Base-by-base conservation (phyloP, 2,329 filamentous ascomycete species). In the Colletotrichum sp. region DNA sequence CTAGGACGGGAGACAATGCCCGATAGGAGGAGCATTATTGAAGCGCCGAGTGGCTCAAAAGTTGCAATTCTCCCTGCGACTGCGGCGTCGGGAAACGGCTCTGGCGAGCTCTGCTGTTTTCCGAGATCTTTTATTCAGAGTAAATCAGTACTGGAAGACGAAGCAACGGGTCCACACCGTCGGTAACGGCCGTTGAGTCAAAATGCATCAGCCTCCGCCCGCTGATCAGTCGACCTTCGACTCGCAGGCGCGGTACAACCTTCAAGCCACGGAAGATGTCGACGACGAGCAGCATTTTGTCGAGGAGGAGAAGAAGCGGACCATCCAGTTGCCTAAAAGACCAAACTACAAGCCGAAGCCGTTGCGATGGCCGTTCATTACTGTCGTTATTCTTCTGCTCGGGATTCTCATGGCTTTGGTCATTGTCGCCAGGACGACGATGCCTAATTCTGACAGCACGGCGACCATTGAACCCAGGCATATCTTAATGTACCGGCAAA, bases 361-460 rank as follows among this genome's bases (percentile, higher is more conserved):
- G 21, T 71, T 84, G 68, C 78, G 79, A 74, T 83, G 83, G 82
- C 82, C 81, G 4, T 84, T 84, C 61, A 79, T 84, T 61, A 48
- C 70, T 3, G 24, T 38, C 36, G 71, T 81, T 62, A 80, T 83
- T 24, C 34, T 78, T 2, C 24, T 83, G 5, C 71, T 84, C 16
- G 71, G 78, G 6, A 64, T 78, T 5, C 76, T 80, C 38, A 82
- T 84, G 34, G 79, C 43, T 5, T 34, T 84, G 60, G 76, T 84
- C 18, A 76, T 81, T 34, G 81, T 80, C 48, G 82, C 81, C 7
- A 69, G 80, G 12, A 76, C 79, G 61, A 75, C 76, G 16, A 80
- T 84, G 83, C 82, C 82, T 6, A 62, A 82, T 71, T 83, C 82
- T 18, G 79, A 83, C 55, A 82, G 71, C 32, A 80, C 77, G 9